phyloP scores from a whole-genome alignment of 768 basidiomycete species.

The Coprinopsis cinerea region DNA sequence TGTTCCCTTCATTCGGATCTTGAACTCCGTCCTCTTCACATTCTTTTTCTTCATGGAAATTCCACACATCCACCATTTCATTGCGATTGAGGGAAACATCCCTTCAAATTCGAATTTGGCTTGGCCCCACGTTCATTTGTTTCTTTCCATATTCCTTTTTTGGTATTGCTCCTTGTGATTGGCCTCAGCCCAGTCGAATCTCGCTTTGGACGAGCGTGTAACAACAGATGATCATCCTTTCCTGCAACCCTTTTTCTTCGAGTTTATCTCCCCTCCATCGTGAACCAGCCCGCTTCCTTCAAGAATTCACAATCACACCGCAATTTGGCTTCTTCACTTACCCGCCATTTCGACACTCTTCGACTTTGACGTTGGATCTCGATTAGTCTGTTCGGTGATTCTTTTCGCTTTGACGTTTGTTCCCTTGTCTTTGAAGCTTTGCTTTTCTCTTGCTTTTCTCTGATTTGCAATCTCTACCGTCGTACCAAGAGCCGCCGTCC shows the following conservation, averaged over 20 bases:
- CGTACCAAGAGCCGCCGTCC: too few species aligned
- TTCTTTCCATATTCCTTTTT: not conserved
- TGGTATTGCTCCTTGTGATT: not conserved
- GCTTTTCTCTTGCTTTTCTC: too few species aligned
- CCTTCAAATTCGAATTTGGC: not conserved
- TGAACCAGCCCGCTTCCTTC: not conserved
- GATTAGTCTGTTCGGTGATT: too few species aligned
- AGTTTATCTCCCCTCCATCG: too few species aligned
- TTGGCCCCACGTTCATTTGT: not conserved
- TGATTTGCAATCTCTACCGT: too few species aligned
- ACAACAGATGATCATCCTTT: not conserved
- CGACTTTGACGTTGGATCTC: too few species aligned
- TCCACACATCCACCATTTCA: not conserved
- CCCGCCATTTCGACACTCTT: too few species aligned
- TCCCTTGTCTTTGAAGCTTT: too few species aligned
- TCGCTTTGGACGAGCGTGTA: slow-evolving; percentile 7
- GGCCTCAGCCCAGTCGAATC: not conserved
- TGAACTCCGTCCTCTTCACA: not conserved
- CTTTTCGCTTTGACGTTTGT: too few species aligned
- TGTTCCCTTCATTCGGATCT: slow-evolving; percentile 1
- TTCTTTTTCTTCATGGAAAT: not conserved
- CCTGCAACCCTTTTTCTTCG: slow-evolving; percentile 1
- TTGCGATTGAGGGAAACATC: too few species aligned
- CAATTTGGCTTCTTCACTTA: too few species aligned
- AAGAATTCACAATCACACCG: too few species aligned